Base-by-base conservation (phyloP, 2,329 filamentous ascomycete species). In the Gaeumannomyces sp. region DNA sequence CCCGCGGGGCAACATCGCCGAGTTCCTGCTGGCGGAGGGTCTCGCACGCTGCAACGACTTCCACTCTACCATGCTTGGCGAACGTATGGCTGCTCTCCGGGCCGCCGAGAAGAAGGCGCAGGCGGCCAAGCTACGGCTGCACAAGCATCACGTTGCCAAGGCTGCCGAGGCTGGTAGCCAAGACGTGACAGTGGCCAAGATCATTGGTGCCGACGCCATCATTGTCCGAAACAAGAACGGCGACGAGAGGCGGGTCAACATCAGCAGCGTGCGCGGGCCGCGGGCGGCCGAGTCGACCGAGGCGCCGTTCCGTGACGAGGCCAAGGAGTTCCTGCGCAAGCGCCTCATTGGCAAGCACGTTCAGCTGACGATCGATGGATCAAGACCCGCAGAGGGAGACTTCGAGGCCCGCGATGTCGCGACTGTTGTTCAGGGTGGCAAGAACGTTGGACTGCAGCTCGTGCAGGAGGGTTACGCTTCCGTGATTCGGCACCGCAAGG, bases 391-490 rank as follows among this genome's bases (percentile, higher is more conserved):
- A 2, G 89, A 84, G 2, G 94, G 97, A 68, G 93, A 91, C 13
- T 99, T 93, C 70, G 94, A 98, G 73, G 93, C 95, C 73, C 90
- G 93, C 64, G 95, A 99, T 69, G 95, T 99, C 72, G 94, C 92
- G 58, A 97, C 94, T 1, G 85, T 99, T 59, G 89, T 87, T 1
- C 83, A 90, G 63, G 91, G 91, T 74, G 89, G 89, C 77, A 95
- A 93, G 78, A 98, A 98, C 74, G 82, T 98, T 68, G 93, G 90
- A 67, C 78, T 98, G 56, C 76, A 85, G 63, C 81, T 98, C 56
- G 92, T 98, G n/a, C 92, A 97, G 78, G 91, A 91, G 69, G 95
- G 95, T 35, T 97, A 93, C 80, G 91, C 89, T 29, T 94, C 93
- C 0, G 95, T 99, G 11, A 96, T 99, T 72, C 89, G 95, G 67